These are phyloP conservation scores for Candida nonsorbophila DNA, from an alignment of 805 yeast species.

Conservation along the genomic window DNA sequence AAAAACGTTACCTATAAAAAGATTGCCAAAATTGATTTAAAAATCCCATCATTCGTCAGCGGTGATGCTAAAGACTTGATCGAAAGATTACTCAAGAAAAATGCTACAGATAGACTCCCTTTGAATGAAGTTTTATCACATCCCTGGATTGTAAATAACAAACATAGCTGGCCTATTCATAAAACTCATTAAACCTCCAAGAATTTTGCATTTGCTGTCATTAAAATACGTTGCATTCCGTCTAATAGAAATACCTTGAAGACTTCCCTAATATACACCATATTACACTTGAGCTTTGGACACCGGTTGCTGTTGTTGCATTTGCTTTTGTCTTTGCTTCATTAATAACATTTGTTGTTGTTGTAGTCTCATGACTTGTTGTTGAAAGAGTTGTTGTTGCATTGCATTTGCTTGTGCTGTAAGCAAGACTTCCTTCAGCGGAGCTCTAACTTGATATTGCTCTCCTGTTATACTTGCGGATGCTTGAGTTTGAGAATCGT, in stretches of 20 bases:
- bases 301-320: conserved; percentile 7
- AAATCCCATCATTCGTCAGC: conserved; percentile 66
- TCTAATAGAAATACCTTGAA: not conserved
- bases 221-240: no score
- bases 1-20: conserved; percentile 75
- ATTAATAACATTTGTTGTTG: conserved; percentile 27
- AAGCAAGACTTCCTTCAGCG: conserved; percentile 36
- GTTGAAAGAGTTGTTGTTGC: conserved; percentile 42
- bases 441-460: conserved; percentile 42
- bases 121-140: conserved; percentile 62
- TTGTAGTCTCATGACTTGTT: conserved; percentile 35
- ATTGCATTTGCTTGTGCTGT: conserved; percentile 38
- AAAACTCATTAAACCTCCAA: not conserved
- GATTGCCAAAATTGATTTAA: conserved; percentile 71
- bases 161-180: conserved; percentile 49
- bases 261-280: not conserved
- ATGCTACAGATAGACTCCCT: conserved; percentile 61
- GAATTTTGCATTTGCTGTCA: no score
- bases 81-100: conserved; percentile 53
- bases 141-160: conserved; percentile 77
- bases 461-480: conserved; percentile 61
- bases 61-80: conserved; percentile 77
- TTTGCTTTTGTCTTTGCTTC: conserved; percentile 22
- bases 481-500: conserved; percentile 27
- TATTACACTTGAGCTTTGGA: no score